Conservation (phyloP, 1,139 yeast genomes). For the Geotrichum citri-aurantii region DNA sequence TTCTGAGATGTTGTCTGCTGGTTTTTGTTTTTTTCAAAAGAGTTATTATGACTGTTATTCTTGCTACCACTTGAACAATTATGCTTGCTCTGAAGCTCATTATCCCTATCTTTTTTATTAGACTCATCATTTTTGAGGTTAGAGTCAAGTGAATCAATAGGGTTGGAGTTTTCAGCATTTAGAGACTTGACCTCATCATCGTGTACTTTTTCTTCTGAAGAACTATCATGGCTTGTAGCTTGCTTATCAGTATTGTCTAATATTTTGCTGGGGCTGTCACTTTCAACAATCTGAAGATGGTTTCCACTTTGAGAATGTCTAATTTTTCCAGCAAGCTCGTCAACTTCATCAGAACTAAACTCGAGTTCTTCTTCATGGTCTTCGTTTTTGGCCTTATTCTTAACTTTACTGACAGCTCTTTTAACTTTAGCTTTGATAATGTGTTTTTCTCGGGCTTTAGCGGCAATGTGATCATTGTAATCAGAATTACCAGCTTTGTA, state of each 20-base stretch:
- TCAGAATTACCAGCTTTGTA: conserved; percentile 12
- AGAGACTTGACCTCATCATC: neutral
- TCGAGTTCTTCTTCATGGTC: neutral
- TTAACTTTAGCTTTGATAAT: neutral
- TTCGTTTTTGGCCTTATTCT: neutral
- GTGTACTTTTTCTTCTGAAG: neutral
- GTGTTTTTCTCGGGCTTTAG: neutral
- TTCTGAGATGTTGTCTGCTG: neutral
- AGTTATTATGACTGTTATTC: neutral
- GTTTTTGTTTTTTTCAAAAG: neutral
- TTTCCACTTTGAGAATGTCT: neutral
- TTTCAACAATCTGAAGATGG: neutral
- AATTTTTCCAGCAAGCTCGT: neutral
- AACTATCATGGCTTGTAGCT: neutral
- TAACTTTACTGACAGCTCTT: neutral
- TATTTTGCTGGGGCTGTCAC: neutral
- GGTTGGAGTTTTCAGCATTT: neutral
- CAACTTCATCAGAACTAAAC: neutral
- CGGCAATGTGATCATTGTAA: conserved; percentile 1
- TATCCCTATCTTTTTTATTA: neutral
- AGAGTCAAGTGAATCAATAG: no score
- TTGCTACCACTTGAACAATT: neutral
- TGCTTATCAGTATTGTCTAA: neutral
- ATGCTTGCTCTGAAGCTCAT: neutral
- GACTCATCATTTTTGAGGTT: neutral